Base-by-base conservation (phyloP, 345 rosid genomes). In the Arabis alpina region DNA sequence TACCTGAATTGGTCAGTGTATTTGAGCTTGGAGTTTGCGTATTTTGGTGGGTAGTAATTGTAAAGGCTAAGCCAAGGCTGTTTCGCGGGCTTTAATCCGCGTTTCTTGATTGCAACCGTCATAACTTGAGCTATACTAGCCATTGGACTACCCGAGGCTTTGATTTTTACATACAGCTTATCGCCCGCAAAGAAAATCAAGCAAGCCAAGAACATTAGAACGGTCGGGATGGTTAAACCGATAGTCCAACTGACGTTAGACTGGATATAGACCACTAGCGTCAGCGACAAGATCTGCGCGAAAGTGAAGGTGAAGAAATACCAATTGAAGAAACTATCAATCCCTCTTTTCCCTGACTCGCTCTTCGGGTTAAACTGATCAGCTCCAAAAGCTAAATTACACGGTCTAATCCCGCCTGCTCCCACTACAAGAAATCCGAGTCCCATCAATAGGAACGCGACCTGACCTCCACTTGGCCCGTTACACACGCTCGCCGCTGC, bases 251-350 rank as follows among this genome's bases (percentile, higher is more conserved):
- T 87, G 44, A 87, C 82, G 27, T 87, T 87, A 14, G 89, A 80
- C 74, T 90, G 96, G 68, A 87, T 64, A 11, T 90, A 90, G 8
- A 90, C 91, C 10, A 90, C 82, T 10, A 86, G 63, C 1, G 96
- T 90, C 63, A 87, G 64, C 14, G 96, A 80, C 32, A 87, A 50
- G 86, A 87, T 82, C 72, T 84, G 86, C 11, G 96, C 93, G 4
- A 87, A 83, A 45, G 91, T 90, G 85, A 80, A 90, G 74, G 88
- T 87, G 76, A 83, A 90, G 82, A 87, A 83, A 54, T 90, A 87
- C 96, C 96, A 90, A 52, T 90, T 90, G 73, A 90, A 86, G 87
- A 90, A 90, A 73, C 96, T 90, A 30, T 84, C 82, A 43, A 82
- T 77, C 36, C 96, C 96, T 73, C 68, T 80, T 71, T 83, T 86